Base-by-base conservation (phyloP, 805 yeast genomes). In the Yamadazyma sp. region DNA sequence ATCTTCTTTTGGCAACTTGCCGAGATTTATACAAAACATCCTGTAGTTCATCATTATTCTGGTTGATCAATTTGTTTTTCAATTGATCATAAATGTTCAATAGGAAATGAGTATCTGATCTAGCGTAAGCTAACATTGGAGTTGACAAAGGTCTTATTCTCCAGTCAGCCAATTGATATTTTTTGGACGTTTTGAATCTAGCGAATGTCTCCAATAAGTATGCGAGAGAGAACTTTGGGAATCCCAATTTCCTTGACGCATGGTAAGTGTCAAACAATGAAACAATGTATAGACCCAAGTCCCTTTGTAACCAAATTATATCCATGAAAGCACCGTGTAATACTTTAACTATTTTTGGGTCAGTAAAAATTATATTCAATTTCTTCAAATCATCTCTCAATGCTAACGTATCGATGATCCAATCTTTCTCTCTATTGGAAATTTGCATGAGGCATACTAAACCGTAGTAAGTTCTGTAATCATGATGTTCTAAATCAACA, bases 281-380 rank as follows among this genome's bases (percentile, higher is more conserved):
- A 4, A 93, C 99, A 5, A 93, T 65, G 52, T 93, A 93, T 7
- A 93, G 60, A 0, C 99, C 99, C 39, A 93, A 71, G 55, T 93
- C 99, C 46, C 98, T 72, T 64, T 93, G 99, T 23, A 93, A 68
- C 99, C 99, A 93, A 30, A 88, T 81, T 3, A 93, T 84, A 68
- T 93, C 99, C 95, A 88, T 89, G 49, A 78, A 82, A 0, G 99
- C 96, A 44, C 99, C 99, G 59, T 93, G 99, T 48, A 93, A 79
- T 1, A 93, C 95, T 55, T 93, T 93, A 19, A 87, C 67, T 21
- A 91, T 80, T 4, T 62, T 49, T 0, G 98, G 97, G 59, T 93
- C 69, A 2, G 97, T 75, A 47, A 91, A 88, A 1, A 91, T 77
- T 29, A 64, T 69, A 62, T 93, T 93, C 39, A 93, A 64, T 1